Evolutionary conservation across 2,329 filamentous ascomycete genomes (phyloP), one percentile per base, ranked within the genome.

Genomic region (Neoscytalidium dimidiatum): DNA sequence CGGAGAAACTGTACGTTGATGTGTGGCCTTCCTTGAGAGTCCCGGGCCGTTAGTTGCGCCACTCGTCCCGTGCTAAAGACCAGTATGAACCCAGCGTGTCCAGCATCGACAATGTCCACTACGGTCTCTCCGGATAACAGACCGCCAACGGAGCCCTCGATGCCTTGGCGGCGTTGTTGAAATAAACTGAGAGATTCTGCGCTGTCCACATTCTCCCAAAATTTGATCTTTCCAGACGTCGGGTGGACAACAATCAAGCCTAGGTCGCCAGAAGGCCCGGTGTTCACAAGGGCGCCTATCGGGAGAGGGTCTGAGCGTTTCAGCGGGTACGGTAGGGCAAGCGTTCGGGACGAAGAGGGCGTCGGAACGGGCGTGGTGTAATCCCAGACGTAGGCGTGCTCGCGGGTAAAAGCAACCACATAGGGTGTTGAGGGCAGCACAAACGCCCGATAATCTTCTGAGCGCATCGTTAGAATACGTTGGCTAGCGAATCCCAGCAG

Each of bases 181-280:
- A 94, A 91, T 44, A 96, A 86, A 68, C 91, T 92, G 64, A 96
- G 84, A 0, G 92, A 92, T 43, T 93, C 91, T 9, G 92, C 93
- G 76, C 89, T 93, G 64, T 94, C 93, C 68, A 98, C 91, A 43
- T 92, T 96, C 75, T 98, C 95, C 93, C 95, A 98, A 77, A 95
- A 98, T 49, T 92, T 89, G 61, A 98, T 88, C 76, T 90, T 94
- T 61, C 95, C 95, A 56, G 85, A 93, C 19, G 86, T 87, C 13
- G 94, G 91, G 80, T 94, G 92, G 41, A 98, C 85, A 41, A 97
- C 86, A 29, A 99, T 87, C 41, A 99, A 84, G 2, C 95, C 95
- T 35, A 94, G 90, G 70, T 96, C 91, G 56, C 88, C 87, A 4
- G 89, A 89, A 11, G 91, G 89, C 4, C 92, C 91, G 57, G 91